These are phyloP conservation scores for Lodderomyces margitis DNA, from an alignment of 1,139 yeast species.

Conservation along the genomic window DNA sequence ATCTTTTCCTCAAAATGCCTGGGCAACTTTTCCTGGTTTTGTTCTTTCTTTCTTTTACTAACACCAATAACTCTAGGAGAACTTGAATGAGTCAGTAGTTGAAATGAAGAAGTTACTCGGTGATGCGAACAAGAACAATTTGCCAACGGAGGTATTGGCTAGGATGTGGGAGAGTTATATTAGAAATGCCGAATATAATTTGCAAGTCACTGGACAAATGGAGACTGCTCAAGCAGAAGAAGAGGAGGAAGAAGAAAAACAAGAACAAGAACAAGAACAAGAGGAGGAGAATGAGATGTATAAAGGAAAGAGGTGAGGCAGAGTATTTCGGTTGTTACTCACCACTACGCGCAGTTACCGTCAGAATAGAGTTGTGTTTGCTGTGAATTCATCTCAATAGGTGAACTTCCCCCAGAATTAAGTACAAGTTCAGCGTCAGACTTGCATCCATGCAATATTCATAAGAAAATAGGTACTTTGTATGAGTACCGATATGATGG, in stretches of 20 bases:
- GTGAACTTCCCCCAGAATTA: too few relatives aligned
- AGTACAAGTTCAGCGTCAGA: too few relatives aligned
- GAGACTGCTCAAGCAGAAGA: background rate
- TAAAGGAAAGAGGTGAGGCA: background rate
- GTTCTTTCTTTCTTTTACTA: too few relatives aligned
- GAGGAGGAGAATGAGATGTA: background rate
- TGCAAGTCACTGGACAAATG: slow-evolving; percentile 63
- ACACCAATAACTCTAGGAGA: slow-evolving; percentile 56
- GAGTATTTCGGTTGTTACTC: too few relatives aligned
- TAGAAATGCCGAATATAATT: slow-evolving; percentile 66
- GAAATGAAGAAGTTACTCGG: slow-evolving; percentile 60
- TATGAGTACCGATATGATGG: too few relatives aligned
- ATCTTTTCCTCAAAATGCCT: background rate
- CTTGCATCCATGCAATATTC: too few relatives aligned
- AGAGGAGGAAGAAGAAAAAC: background rate
- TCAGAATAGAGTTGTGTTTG: too few relatives aligned
- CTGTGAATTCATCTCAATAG: too few relatives aligned
- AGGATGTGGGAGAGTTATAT: slow-evolving; percentile 83
- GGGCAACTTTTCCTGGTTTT: too few relatives aligned
- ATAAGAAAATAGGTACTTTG: too few relatives aligned
- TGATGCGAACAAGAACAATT: slow-evolving; percentile 63
- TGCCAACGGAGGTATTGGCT: slow-evolving; percentile 69
- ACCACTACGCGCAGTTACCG: too few relatives aligned
- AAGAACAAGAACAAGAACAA: background rate
- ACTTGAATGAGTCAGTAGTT: slow-evolving; percentile 68